Conservation (phyloP, 805 yeast genomes). For the Candida krabiensis region DNA sequence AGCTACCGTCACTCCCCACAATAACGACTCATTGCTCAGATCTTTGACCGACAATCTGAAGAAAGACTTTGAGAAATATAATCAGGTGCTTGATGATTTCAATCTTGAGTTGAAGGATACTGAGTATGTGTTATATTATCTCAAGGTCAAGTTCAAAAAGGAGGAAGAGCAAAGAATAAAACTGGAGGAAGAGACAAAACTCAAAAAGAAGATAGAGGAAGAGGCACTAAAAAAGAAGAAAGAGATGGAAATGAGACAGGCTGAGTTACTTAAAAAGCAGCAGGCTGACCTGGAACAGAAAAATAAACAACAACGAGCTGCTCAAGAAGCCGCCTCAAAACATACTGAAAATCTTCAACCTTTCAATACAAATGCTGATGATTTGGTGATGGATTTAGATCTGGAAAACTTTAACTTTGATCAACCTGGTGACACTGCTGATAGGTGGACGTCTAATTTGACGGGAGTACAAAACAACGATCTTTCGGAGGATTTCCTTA, state of each 20-base stretch:
- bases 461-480: conserved; percentile 1
- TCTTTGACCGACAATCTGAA: conserved; percentile 26
- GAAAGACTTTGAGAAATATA: conserved; percentile 28
- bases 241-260: conserved; percentile 16
- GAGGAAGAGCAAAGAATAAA: conserved; percentile 25
- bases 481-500: conserved; percentile 16
- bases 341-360: conserved; percentile 1
- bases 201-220: conserved; percentile 22
- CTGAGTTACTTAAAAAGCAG: conserved; percentile 15
- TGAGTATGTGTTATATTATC: conserved; percentile 25
- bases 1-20: conserved; percentile 27
- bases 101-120: conserved; percentile 30
- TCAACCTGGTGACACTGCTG: conserved; percentile 8
- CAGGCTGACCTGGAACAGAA: conserved; percentile 10
- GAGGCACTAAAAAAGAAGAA: conserved; percentile 17
- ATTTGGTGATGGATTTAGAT: conserved; percentile 29
- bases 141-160: conserved; percentile 28
- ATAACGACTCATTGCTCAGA: conserved; percentile 26
- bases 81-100: conserved; percentile 30
- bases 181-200: conserved; percentile 22
- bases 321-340: conserved; percentile 2
- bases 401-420: conserved; percentile 28
- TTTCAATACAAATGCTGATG: conserved; percentile 19
- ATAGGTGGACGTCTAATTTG: background rate
- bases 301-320: conserved; percentile 8